Conservation (phyloP, 306 rosid species). For the Lathyrus tuberosus region DNA sequence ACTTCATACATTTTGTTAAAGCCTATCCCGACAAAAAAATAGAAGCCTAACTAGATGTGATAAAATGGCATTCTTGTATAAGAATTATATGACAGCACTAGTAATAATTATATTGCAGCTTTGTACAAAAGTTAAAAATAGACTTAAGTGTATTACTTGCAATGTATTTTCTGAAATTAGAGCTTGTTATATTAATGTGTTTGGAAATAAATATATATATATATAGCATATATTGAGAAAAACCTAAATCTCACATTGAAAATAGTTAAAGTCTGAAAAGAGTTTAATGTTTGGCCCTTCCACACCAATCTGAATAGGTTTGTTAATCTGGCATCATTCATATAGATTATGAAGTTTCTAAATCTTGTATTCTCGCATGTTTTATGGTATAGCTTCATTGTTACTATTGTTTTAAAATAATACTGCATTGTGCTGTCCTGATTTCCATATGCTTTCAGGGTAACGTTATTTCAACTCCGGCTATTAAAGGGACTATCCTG, state of each 20-base stretch:
- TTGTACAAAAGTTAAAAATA: not conserved
- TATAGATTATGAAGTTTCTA: constrained; percentile 16
- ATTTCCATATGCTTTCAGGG: constrained; percentile 53
- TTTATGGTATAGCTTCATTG: constrained; percentile 26
- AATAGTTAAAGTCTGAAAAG: not conserved
- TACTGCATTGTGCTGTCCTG: constrained; percentile 18
- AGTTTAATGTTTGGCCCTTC: constrained; percentile 12
- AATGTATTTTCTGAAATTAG: not conserved
- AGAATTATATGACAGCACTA: not conserved
- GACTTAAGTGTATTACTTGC: not conserved
- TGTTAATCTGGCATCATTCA: constrained; percentile 5
- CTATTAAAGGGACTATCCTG: constrained; percentile 88
- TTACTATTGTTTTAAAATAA: constrained; percentile 1
- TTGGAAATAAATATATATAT: not conserved
- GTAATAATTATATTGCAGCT: not conserved
- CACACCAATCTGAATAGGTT: constrained; percentile 7
- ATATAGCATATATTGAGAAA: not conserved
- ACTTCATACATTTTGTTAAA: not conserved
- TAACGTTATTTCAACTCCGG: constrained; percentile 78
- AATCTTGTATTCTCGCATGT: constrained; percentile 4
- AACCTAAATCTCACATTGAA: not conserved
- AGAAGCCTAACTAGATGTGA: constrained; percentile 1
- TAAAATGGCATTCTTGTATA: constrained; percentile 1
- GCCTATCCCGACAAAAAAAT: constrained; percentile 22
- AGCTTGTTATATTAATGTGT: not conserved